phyloP scores from a whole-genome alignment of 768 basidiomycete species.

The Tylopilus vinaceipallidus region DNA sequence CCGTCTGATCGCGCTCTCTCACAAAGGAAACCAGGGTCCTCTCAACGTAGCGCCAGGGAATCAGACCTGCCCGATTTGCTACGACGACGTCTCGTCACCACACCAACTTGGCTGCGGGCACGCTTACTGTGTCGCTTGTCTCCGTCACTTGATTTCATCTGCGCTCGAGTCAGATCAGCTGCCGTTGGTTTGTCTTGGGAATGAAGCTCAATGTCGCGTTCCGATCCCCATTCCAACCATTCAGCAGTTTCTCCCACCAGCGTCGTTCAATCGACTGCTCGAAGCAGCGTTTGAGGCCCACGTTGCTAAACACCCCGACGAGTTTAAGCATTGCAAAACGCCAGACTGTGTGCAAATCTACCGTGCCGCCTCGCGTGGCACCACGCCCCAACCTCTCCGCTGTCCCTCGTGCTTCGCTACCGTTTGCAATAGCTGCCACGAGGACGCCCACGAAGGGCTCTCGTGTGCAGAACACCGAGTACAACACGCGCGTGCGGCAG shows the following conservation, averaged over 20 bases:
- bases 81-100: conserved; percentile 40
- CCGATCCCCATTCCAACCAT: conserved; percentile 53
- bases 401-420: conserved; percentile 68
- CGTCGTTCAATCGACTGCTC: conserved; percentile 54
- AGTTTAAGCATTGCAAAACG: conserved; percentile 73
- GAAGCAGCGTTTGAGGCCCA: conserved; percentile 56
- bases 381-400: conserved; percentile 39
- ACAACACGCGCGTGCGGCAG: conserved; percentile 40
- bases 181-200: conserved; percentile 67
- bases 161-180: conserved; percentile 55
- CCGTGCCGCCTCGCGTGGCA: conserved; percentile 44
- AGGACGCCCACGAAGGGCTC: conserved; percentile 60
- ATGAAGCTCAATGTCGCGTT: conserved; percentile 55
- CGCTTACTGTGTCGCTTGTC: conserved; percentile 60
- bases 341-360: conserved; percentile 78
- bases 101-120: conserved; percentile 62
- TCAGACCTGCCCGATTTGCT: conserved; percentile 54
- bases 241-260: conserved; percentile 45
- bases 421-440: conserved; percentile 63
- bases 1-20: conserved; percentile 43
- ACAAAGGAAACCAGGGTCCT: conserved; percentile 17
- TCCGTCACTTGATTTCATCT: conserved; percentile 55
- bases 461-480: conserved; percentile 47
- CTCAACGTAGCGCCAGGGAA: conserved; percentile 1
- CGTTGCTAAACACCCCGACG: conserved; percentile 53